Base-by-base conservation (phyloP, 1,284 basidiomycete species). In the Cryptococcus neoformans region DNA sequence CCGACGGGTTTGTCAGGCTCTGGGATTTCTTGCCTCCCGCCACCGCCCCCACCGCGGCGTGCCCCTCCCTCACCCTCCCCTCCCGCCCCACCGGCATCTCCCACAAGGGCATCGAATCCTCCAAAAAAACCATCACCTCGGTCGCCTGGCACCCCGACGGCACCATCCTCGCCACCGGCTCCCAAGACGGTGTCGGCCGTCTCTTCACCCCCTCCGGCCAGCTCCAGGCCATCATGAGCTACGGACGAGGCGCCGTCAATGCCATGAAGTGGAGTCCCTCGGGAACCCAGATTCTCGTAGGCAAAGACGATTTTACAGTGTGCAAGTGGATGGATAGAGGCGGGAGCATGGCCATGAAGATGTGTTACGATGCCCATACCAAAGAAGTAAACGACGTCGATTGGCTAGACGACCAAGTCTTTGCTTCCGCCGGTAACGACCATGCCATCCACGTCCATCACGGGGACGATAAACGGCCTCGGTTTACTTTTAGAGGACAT, bases 311-410 rank as follows among this genome's bases (percentile, higher is more conserved):
- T 53, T 70, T 70, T 46, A 67, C 69, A 1, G 65, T 69, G 11
- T 58, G 53, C 35, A 55, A 54, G n/a, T 64, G 62, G 62, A 55
- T 44, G 9, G 49, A 58, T 38, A 57, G 57, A 16, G 21, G 41
- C 36, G 59, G 51, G 6, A 62, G 61, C n/a, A 68, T 67, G 58
- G 62, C 47, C 2, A 59, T 70, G 57, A 60, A 62, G 34, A 44
- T 56, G 51, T 62, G 52, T 36, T 75, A 69, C 52, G 66, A 72
- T 16, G 56, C 67, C 0, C 73, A 75, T 58, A 69, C 68, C 1
- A 71, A 74, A 50, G 72, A 74, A 48, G 74, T 76, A 6, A 75
- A 75, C 58, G 74, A 76, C 35, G 68, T 76, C 3, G 74, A 76
- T 38, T 76, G 74, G 74, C 62, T 74, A 1, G 74, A 76, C 52